phyloP scores from a whole-genome alignment of 1,284 basidiomycete genomes.

The Ganoderma lingzhi region DNA sequence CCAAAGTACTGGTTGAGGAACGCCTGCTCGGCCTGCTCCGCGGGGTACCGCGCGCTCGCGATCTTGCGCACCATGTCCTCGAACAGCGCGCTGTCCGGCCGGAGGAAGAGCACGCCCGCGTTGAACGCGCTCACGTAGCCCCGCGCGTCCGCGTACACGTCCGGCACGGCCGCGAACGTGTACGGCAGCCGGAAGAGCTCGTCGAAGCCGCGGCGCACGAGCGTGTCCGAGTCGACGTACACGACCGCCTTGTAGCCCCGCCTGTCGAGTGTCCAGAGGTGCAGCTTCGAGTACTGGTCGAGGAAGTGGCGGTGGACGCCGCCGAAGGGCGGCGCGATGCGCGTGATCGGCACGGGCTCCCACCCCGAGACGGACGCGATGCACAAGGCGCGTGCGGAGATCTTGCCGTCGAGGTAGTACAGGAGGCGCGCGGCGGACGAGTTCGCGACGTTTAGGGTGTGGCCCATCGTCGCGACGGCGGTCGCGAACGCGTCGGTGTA shows the following conservation, averaged over 20 bases:
- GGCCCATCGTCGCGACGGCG: conserved; percentile 50
- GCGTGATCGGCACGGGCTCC: conserved; percentile 45
- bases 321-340: conserved; percentile 49
- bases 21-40: conserved; percentile 50
- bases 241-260: conserved; percentile 43
- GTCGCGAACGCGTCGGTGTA: conserved; percentile 51
- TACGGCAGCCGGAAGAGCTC: conserved; percentile 54
- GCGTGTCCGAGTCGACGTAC: conserved; percentile 54
- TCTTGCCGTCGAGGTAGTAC: conserved; percentile 48
- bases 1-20: conserved; percentile 55
- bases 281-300: conserved; percentile 55
- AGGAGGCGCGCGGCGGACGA: conserved; percentile 45
- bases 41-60: conserved; percentile 45
- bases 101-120: conserved; percentile 51
- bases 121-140: conserved; percentile 52
- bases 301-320: conserved; percentile 48
- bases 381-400: conserved; percentile 51
- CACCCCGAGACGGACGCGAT: conserved; percentile 49
- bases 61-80: conserved; percentile 47
- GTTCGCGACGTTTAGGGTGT: conserved; percentile 47
- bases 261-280: conserved; percentile 50
- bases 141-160: conserved; percentile 44
- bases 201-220: conserved; percentile 52
- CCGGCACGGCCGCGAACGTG: conserved; percentile 53
- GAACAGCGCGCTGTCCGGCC: conserved; percentile 44